Evolutionary conservation across 352 stramenopile species (phyloP), one percentile per base, ranked within the genome.

Genomic region (Phytopythium sindhum): DNA sequence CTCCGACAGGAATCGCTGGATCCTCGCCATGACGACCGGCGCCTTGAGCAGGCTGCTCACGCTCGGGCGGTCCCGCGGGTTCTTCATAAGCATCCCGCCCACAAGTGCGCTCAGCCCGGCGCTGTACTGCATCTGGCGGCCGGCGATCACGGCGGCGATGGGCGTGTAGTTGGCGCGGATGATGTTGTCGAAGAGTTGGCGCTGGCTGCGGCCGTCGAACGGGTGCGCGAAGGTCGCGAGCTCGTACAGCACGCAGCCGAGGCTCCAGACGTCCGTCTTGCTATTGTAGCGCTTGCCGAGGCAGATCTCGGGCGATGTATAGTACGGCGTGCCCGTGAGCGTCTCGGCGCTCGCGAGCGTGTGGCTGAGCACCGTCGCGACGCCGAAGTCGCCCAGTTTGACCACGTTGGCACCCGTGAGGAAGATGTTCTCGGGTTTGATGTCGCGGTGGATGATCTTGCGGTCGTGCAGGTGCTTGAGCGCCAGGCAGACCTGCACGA

Each of bases 231-330:
- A 83, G 28, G 92, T 95, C 3, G 63, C 71, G 72, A 98, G 86
- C 74, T 98, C 95, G 72, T 97, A 98, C 26, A 98, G 63, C 11
- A 98, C 81, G 68, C 93, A 98, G 2, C 95, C 95, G 17, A 98
- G 73, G 35, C 93, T 97, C 95, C 95, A 98, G 21, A 98, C 70
- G 66, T 98, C 95, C 0, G 87, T 96, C 74, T 98, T 98, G 61
- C 93, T 79, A 57, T 97, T 96, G 79, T 98, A 98, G 17, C 78
- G 77, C 56, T 94, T 83, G 19, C 95, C 93, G 15, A 97, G 75
- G 67, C 90, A 97, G 50, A 98, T 96, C 71, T 98, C 94, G 42
- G 94, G 94, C 11, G 89, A 97, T 52, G 97, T 97, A 77, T 98
- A 98, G 72, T 97, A 98, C 56, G 84, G 84, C 2, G 84, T 92